Base-by-base conservation (phyloP, 2,329 filamentous ascomycete species). In the Trichophyton simii region DNA sequence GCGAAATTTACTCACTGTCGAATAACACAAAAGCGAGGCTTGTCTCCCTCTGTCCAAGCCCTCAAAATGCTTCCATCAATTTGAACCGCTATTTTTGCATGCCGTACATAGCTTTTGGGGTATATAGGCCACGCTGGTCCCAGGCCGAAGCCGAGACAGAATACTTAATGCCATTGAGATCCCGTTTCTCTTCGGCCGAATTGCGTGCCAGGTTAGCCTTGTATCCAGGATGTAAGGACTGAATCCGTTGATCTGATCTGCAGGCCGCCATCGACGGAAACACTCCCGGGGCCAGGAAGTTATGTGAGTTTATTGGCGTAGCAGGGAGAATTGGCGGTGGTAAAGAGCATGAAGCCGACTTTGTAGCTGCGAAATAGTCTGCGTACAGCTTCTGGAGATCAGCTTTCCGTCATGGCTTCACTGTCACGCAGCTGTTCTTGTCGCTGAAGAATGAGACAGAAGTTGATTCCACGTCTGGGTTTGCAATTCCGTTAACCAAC, bases 121-220 rank as follows among this genome's bases (percentile, higher is more conserved):
- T 48, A 57, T 54, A 58, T 28, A 25, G 28, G 61, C 52, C 20
- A 76, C 73, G 3, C 75, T 75, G 3, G 3, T 78, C 78, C 61
- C 72, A 76, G 63, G 70, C 65, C 2, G 77, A 78, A 63, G 74
- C 75, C 3, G 79, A 76, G 76, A 68, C 68, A 18, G 76, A 79
- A 61, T 78, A 28, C 25, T 7, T 31, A 77, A 77, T 58, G 72
- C 68, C 1, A 66, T 79, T 36, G 76, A 75, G 1, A 64, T 72
- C 2, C 0, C 71, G 8, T 64, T 78, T 2, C 63, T 79, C 3
- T 62, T 77, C 3, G 62, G 75, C 5, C 73, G 77, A 15, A 73
- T 75, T 61, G 18, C 18, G 18, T 48, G 25, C 44, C 44, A 18
- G 44, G 44, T 48, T 18, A 48, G 44, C 44, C 44, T 25, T 48